Base-by-base conservation (phyloP, 73 alveolate species). In the Effrenium voratum region DNA sequence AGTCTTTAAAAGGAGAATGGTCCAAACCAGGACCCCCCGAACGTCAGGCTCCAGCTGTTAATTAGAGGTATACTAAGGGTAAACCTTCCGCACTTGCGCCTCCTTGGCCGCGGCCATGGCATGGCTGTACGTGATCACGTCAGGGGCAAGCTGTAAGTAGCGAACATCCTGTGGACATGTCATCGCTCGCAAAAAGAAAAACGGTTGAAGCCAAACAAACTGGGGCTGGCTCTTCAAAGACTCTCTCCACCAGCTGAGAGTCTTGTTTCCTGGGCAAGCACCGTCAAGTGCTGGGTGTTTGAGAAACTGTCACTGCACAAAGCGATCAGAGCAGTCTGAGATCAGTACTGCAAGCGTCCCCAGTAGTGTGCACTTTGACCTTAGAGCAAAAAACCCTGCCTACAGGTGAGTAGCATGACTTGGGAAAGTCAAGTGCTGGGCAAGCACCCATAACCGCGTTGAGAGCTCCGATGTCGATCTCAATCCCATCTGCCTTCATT, bases 51-150 rank as follows among this genome's bases (percentile, higher is more conserved):
- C n/a, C n/a, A n/a, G n/a, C n/a, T n/a, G n/a, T n/a, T n/a, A n/a
- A n/a, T n/a, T n/a, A n/a, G n/a, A n/a, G n/a, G n/a, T n/a, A n/a
- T n/a, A n/a, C n/a, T n/a, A n/a, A n/a, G n/a, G n/a, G n/a, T n/a
- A n/a, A n/a, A n/a, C n/a, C n/a, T n/a, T n/a, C n/a, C 72, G 28
- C 72, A 57, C 28, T 4, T 13, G 28, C 26, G 57, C 97, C 97
- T 90, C 52, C 72, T 50, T 73, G 22, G 73, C 87, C 75, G 97
- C 97, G 4, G 87, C 87, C 87, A 90, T 66, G 34, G 47, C 41
- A 55, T 90, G 97, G 97, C 87, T 70, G 75, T 90, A 90, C 76
- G 97, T 34, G 76, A 90, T 32, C 44, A 90, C 40, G 97, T 90
- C 87, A 50, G 97, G 97, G n/a, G 10, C 22, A 32, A 90, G 83